Evolutionary conservation across 306 rosid species (phyloP).

Genomic region (Cercis canadensis): DNA sequence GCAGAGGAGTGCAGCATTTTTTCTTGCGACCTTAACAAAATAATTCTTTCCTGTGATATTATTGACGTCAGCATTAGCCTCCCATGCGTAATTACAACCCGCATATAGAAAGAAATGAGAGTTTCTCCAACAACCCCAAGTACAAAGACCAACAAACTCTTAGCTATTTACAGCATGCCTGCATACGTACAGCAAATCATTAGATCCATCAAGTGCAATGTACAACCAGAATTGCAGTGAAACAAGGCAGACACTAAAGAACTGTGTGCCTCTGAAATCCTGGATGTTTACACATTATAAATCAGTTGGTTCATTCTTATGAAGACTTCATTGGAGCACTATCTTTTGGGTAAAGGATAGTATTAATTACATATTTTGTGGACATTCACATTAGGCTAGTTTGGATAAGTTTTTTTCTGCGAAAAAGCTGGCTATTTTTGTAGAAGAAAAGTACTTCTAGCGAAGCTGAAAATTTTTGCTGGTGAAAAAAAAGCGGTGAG

Average conservation of each 20-base stretch:
- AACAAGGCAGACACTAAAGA: conserved; percentile 16
- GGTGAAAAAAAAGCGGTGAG: too few species aligned
- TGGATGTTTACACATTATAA: too few species aligned
- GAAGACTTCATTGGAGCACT: too few species aligned
- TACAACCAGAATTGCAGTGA: conserved; percentile 24
- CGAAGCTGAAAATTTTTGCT: too few species aligned
- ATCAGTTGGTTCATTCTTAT: too few species aligned
- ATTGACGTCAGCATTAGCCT: conserved; percentile 38
- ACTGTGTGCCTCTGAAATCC: neutral
- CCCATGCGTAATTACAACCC: conserved; percentile 34
- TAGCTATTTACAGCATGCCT: conserved; percentile 52
- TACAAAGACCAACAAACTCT: conserved; percentile 37
- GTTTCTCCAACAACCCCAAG: conserved; percentile 35
- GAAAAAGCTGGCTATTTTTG: too few species aligned
- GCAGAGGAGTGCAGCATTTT: conserved; percentile 39
- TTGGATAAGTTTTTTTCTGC: neutral
- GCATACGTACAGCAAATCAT: conserved; percentile 31
- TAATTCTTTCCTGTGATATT: conserved; percentile 17
- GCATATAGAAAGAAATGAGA: conserved; percentile 25
- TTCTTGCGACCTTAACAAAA: conserved; percentile 38
- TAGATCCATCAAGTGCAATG: conserved; percentile 32
- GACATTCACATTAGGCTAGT: neutral
- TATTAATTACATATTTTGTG: too few species aligned
- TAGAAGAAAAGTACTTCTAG: too few species aligned
- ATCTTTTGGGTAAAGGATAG: too few species aligned